Conservation (phyloP, 1,284 basidiomycete species). For the Malassezia furfur region DNA sequence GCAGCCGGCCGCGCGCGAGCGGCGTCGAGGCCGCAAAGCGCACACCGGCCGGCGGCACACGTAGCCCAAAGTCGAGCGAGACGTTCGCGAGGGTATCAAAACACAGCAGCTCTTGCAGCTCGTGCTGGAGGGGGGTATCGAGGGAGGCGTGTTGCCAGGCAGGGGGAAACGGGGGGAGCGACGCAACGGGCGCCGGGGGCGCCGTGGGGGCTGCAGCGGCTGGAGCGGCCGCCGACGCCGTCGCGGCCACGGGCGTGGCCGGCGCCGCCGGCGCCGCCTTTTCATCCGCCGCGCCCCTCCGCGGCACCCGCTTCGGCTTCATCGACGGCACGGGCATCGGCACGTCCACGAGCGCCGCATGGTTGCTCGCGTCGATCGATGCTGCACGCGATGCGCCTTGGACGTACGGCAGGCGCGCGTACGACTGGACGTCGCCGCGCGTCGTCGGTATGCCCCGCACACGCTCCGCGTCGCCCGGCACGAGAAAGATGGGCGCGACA, state of each 20-base stretch:
- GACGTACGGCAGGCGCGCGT: conserved; percentile 6
- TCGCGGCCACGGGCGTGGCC: no score
- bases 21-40: conserved; percentile 13
- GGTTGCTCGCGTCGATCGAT: neutral
- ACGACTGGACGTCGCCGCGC: conserved; percentile 7
- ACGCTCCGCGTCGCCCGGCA: neutral
- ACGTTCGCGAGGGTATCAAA: conserved; percentile 20
- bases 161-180: neutral
- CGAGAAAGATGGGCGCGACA: neutral
- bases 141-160: conserved; percentile 2
- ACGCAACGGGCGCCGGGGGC: neutral
- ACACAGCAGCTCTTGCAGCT: neutral
- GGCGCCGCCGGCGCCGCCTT: neutral
- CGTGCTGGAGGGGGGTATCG: conserved; percentile 1
- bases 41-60: conserved; percentile 19
- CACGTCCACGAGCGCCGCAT: neutral
- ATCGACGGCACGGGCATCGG: neutral
- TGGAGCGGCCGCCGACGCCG: no score
- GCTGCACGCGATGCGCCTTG: neutral
- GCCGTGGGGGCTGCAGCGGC: neutral
- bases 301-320: neutral
- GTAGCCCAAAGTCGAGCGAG: conserved; percentile 35
- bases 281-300: neutral
- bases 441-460: conserved; percentile 3
- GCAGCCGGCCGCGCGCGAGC: conserved; percentile 21